Conservation (phyloP, 2,329 filamentous ascomycete genomes). For the Xylariales sp. region DNA sequence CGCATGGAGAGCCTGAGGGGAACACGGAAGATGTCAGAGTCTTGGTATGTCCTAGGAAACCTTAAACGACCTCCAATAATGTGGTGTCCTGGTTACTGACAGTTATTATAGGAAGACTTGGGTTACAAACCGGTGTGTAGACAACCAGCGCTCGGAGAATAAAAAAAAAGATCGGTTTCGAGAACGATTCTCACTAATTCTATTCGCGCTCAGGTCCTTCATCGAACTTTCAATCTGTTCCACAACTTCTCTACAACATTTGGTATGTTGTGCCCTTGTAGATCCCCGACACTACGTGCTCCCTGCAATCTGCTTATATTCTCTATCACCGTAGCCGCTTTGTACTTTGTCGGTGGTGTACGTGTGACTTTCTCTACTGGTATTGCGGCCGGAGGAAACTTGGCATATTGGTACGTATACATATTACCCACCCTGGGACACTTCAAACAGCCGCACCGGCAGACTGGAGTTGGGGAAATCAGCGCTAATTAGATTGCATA, state of each 20-base stretch:
- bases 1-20: conserved; percentile 1
- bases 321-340: conserved; percentile 39
- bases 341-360: conserved; percentile 58
- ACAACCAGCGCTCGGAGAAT: background rate
- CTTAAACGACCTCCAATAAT: too few relatives aligned
- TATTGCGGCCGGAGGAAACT: conserved; percentile 55
- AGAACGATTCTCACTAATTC: conserved; percentile 1
- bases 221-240: conserved; percentile 51
- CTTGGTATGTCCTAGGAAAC: too few relatives aligned
- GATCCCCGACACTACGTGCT: background rate
- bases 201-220: conserved; percentile 39
- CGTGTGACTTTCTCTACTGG: conserved; percentile 59
- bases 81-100: background rate
- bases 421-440: too few relatives aligned
- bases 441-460: too few relatives aligned
- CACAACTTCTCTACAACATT: conserved; percentile 58
- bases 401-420: conserved; percentile 50
- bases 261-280: too few relatives aligned
- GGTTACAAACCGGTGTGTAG: conserved; percentile 49
- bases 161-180: too few relatives aligned
- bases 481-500: background rate
- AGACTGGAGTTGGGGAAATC: too few relatives aligned
- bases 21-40: conserved; percentile 4
- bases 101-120: conserved; percentile 34
- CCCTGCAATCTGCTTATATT: background rate